A percentile compares a stretch with the other conserved stretches of the same genome.
These are phyloP conservation scores for Nakazawaea peltata DNA, from an alignment of 805 yeast species.

Conservation along the genomic window DNA sequence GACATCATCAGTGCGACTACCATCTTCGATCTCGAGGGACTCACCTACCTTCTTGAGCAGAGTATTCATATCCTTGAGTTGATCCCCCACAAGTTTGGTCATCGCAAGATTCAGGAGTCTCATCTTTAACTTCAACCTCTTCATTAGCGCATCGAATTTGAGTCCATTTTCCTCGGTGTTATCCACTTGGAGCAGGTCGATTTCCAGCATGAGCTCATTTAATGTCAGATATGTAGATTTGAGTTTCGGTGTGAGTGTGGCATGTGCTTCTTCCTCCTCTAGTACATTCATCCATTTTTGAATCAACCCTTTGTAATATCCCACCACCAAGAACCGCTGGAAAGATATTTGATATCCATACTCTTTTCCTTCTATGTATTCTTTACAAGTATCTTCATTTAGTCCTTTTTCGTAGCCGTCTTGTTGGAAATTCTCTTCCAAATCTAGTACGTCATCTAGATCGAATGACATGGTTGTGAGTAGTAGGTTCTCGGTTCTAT, in stretches of 20 bases:
- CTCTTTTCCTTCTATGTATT: constrained; percentile 71
- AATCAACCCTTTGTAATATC: constrained; percentile 51
- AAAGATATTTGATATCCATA: constrained; percentile 77
- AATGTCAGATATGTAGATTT: constrained; percentile 7
- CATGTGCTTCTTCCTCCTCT: constrained; percentile 10
- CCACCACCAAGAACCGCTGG: constrained; percentile 61
- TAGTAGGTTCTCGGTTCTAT: not conserved
- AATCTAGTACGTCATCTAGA: constrained; percentile 46
- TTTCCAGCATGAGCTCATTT: not conserved
- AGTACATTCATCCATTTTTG: constrained; percentile 26
- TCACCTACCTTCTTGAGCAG: constrained; percentile 4
- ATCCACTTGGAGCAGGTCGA: constrained; percentile 12
- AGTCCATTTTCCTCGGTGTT: constrained; percentile 21
- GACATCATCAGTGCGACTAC: constrained; percentile 9
- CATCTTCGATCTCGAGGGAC: constrained; percentile 7
- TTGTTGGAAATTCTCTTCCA: constrained; percentile 56
- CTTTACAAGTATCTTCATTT: constrained; percentile 48
- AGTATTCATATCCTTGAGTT: constrained; percentile 1
- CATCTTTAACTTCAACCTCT: constrained; percentile 18
- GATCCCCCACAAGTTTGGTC: constrained; percentile 2
- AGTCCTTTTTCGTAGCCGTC: constrained; percentile 72
- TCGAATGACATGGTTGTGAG: constrained; percentile 29
- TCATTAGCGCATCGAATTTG: constrained; percentile 18
- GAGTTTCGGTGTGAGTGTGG: too few relatives aligned
- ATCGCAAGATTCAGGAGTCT: constrained; percentile 18